A percentile compares a stretch with the other conserved stretches of the same genome.
Conservation (phyloP, 345 rosid species). For the Hypericum androsaemum region DNA sequence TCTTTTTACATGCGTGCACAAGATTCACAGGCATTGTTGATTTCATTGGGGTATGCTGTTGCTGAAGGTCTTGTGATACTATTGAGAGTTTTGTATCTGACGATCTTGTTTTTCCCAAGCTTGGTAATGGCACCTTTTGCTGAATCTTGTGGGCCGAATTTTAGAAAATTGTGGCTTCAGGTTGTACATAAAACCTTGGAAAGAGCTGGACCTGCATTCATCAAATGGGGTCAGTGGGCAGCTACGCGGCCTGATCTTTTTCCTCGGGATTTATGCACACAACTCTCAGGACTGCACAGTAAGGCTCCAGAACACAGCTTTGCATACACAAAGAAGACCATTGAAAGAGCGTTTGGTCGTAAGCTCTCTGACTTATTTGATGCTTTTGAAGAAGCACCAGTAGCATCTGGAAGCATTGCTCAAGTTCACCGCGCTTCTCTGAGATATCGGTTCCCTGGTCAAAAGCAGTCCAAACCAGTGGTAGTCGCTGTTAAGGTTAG, state of each 20-base stretch:
- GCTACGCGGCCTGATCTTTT: constrained; percentile 96
- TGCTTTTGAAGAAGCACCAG: constrained; percentile 75
- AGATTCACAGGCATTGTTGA: constrained; percentile 47
- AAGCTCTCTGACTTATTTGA: constrained; percentile 79
- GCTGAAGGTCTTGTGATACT: constrained; percentile 50
- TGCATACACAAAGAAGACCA: constrained; percentile 62
- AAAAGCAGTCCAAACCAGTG: constrained; percentile 45
- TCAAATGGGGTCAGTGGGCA: constrained; percentile 99
- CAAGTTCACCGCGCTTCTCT: constrained; percentile 89
- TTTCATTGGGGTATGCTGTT: constrained; percentile 32
- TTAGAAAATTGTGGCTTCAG: constrained; percentile 53
- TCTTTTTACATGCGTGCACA: constrained; percentile 48
- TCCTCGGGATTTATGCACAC: constrained; percentile 71
- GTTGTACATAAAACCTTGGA: constrained; percentile 71
- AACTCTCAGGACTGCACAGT: constrained; percentile 85
- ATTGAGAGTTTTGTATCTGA: constrained; percentile 64
- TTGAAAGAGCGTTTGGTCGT: constrained; percentile 89
- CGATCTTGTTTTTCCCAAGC: constrained; percentile 65
- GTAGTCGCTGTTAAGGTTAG: constrained; percentile 96
- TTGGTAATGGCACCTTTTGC: constrained; percentile 69
- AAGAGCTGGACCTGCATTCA: constrained; percentile 92
- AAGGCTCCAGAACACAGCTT: constrained; percentile 91
- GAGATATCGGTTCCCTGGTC: constrained; percentile 70
- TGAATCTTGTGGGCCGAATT: constrained; percentile 42
- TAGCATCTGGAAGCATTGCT: constrained; percentile 99